A percentile compares a stretch with the other conserved stretches of the same genome.
Conservation (phyloP, 768 basidiomycete genomes). For the Pisolithus microcarpus region DNA sequence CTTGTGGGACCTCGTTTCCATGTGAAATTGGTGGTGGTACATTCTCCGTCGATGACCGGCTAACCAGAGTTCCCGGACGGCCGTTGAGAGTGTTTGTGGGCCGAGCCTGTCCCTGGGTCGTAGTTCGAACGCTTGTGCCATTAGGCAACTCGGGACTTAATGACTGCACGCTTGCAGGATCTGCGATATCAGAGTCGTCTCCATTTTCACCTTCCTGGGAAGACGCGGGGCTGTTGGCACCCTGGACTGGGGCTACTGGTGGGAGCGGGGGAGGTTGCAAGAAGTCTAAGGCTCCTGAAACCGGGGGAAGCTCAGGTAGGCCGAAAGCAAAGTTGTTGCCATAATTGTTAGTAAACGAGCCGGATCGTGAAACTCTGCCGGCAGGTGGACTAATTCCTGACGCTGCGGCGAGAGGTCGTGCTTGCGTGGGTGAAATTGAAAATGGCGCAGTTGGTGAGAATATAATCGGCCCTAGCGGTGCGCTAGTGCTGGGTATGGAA, state of each 20-base stretch:
- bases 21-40: slow-evolving; percentile 19
- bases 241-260: slow-evolving; percentile 4
- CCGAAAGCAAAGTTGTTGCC: slow-evolving; percentile 33
- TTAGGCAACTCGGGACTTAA: slow-evolving; percentile 27
- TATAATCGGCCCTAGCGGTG: slow-evolving; percentile 22
- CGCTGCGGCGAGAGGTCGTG: slow-evolving; percentile 14
- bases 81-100: slow-evolving; percentile 9
- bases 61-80: slow-evolving; percentile 9
- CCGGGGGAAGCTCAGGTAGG: slow-evolving; percentile 24
- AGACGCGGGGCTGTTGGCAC: slow-evolving; percentile 22
- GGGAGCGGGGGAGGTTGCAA: slow-evolving; percentile 16
- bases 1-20: slow-evolving; percentile 66
- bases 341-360: slow-evolving; percentile 45
- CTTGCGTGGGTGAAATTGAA: slow-evolving; percentile 20
- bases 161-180: slow-evolving; percentile 16
- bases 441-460: slow-evolving; percentile 28
- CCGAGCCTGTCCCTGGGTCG: slow-evolving; percentile 17
- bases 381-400: slow-evolving; percentile 30
- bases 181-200: slow-evolving; percentile 37
- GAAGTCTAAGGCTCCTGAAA: slow-evolving; percentile 24
- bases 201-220: slow-evolving; percentile 51
- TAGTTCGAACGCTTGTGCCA: slow-evolving; percentile 15
- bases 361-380: slow-evolving; percentile 52
- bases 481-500: slow-evolving; percentile 27
- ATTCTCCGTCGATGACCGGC: slow-evolving; percentile 23